Evolutionary conservation across 176 grass and related monocot genomes (phyloP).

Genomic region (Ensete glaucum): DNA sequence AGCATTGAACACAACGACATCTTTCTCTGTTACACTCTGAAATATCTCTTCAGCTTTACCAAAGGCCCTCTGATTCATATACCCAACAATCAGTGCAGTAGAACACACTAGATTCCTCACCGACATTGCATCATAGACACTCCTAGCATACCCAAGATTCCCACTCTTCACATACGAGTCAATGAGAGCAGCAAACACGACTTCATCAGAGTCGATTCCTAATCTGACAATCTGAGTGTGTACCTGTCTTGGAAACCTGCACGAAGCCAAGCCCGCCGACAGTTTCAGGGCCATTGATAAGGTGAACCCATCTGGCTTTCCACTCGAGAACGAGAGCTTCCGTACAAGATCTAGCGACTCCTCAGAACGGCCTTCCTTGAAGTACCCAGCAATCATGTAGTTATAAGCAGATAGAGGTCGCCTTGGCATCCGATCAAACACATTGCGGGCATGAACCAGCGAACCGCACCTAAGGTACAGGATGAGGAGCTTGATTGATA

Average conservation of each 20-base stretch:
- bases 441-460: slow-evolving; percentile 44
- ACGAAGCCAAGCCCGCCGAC: slow-evolving; percentile 26
- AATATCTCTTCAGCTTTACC: slow-evolving; percentile 49
- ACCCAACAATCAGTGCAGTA: slow-evolving; percentile 70
- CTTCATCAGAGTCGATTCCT: slow-evolving; percentile 33
- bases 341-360: slow-evolving; percentile 49
- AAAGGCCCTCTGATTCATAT: slow-evolving; percentile 45
- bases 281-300: slow-evolving; percentile 88
- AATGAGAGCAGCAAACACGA: slow-evolving; percentile 49
- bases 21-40: slow-evolving; percentile 32
- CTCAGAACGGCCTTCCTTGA: slow-evolving; percentile 29
- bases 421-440: slow-evolving; percentile 55
- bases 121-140: slow-evolving; percentile 30
- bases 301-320: slow-evolving; percentile 42
- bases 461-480: slow-evolving; percentile 58
- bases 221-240: slow-evolving; percentile 50
- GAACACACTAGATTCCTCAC: slow-evolving; percentile 51
- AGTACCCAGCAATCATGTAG: slow-evolving; percentile 71
- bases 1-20: slow-evolving; percentile 57
- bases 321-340: slow-evolving; percentile 32
- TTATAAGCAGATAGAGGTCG: slow-evolving; percentile 42
- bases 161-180: slow-evolving; percentile 73
- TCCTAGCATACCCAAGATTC: slow-evolving; percentile 34
- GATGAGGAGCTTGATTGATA: slow-evolving; percentile 62
- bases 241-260: slow-evolving; percentile 33